Percentiles rank a stretch among this genome's conserved stretches.
Evolutionary conservation across 2,329 filamentous ascomycete genomes (phyloP).

Genomic region (Fusarium penzigii): DNA sequence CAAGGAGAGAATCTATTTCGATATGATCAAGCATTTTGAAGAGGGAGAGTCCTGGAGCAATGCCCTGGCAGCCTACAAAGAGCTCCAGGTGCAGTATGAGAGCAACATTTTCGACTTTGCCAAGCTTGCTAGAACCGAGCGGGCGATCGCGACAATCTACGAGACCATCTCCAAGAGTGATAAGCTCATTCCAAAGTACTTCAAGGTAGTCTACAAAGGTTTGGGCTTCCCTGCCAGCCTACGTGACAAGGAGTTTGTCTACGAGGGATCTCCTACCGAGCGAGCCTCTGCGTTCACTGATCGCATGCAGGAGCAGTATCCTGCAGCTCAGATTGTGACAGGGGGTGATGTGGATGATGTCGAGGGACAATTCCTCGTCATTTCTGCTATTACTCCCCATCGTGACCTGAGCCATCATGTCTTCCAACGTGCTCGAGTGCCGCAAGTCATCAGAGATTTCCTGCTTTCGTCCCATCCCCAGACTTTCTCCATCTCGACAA

Average conservation of each 20-base stretch:
- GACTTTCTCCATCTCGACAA: slow-evolving; percentile 74
- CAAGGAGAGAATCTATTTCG: slow-evolving; percentile 88
- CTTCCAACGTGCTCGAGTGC: slow-evolving; percentile 84
- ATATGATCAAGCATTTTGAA: slow-evolving; percentile 93
- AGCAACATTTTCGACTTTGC: slow-evolving; percentile 85
- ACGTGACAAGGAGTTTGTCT: slow-evolving; percentile 89
- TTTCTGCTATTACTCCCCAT: slow-evolving; percentile 78
- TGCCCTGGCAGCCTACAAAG: slow-evolving; percentile 83
- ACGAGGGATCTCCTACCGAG: slow-evolving; percentile 78
- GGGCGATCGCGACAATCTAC: slow-evolving; percentile 90
- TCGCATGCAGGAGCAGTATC: slow-evolving; percentile 88
- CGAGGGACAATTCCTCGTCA: slow-evolving; percentile 86
- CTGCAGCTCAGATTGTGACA: slow-evolving; percentile 77
- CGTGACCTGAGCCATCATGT: slow-evolving; percentile 81
- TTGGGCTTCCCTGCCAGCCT: slow-evolving; percentile 81
- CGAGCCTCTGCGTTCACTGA: slow-evolving; percentile 82
- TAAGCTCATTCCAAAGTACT: slow-evolving; percentile 79
- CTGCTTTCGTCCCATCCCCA: slow-evolving; percentile 76
- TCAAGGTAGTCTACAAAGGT: slow-evolving; percentile 86
- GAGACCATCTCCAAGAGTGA: slow-evolving; percentile 85
- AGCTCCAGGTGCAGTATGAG: slow-evolving; percentile 90
- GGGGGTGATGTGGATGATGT: slow-evolving; percentile 71
- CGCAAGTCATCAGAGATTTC: slow-evolving; percentile 83
- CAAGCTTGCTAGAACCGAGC: slow-evolving; percentile 85
- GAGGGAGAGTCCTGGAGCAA: slow-evolving; percentile 93